Percentiles rank a stretch among this genome's conserved stretches.
Conservation (phyloP, 2,329 filamentous ascomycete genomes). For the Immersiporthe knoxdaviesiana region DNA sequence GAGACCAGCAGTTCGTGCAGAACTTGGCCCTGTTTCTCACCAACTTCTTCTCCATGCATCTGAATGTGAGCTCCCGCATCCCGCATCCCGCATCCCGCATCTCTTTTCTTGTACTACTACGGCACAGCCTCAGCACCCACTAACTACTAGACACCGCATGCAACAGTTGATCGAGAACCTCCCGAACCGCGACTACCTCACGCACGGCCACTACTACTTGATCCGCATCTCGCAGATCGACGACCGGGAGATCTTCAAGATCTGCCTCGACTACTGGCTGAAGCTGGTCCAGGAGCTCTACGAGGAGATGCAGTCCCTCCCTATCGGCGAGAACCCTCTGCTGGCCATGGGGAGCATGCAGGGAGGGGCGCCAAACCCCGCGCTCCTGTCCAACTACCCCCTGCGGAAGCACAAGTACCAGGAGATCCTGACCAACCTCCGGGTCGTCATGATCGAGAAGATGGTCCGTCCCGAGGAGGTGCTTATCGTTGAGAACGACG, state of each 20-base stretch:
- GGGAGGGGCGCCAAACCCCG: constrained; percentile 83
- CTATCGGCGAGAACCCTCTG: constrained; percentile 91
- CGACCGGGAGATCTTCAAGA: constrained; percentile 99
- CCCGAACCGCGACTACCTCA: constrained; percentile 91
- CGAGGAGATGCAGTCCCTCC: constrained; percentile 97
- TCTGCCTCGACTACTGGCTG: constrained; percentile 98
- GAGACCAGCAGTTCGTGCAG: constrained; percentile 96
- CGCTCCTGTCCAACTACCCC: constrained; percentile 84
- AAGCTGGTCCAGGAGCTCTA: constrained; percentile 97
- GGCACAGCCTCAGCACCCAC: background rate
- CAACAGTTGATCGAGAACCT: constrained; percentile 94
- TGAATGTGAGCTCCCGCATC: constrained; percentile 63
- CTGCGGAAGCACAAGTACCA: constrained; percentile 98
- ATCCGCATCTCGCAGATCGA: constrained; percentile 99
- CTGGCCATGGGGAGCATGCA: constrained; percentile 76
- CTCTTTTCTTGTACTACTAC: background rate
- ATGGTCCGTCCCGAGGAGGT: constrained; percentile 99
- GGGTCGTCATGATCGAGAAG: constrained; percentile 99
- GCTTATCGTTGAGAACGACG: constrained; percentile 98
- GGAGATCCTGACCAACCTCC: constrained; percentile 89
- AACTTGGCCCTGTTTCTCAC: constrained; percentile 94
- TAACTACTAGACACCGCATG: constrained; percentile 27
- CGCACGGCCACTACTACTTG: constrained; percentile 96
- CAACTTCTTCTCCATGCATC: constrained; percentile 94
- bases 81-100: too few species aligned